These are phyloP conservation scores for Xenoacremonium recifei DNA, from an alignment of 2,329 filamentous ascomycete genomes.

Conservation along the genomic window DNA sequence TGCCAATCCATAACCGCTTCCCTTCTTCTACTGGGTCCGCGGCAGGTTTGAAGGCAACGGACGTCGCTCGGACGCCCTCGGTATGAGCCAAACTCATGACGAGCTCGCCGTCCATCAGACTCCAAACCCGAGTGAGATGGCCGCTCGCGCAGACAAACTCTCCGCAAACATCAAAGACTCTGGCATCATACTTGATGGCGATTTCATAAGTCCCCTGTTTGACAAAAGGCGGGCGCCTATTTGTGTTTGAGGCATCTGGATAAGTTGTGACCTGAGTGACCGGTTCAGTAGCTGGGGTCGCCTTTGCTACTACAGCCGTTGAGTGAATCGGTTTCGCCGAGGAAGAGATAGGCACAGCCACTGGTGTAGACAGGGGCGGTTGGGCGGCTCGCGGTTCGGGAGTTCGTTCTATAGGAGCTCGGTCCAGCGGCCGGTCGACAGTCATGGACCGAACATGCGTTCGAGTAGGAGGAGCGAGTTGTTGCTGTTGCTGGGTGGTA, in stretches of 20 bases:
- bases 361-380: conserved; percentile 13
- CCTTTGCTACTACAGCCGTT: conserved; percentile 7
- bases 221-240: conserved; percentile 76
- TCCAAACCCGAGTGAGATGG: conserved; percentile 86
- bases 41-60: conserved; percentile 83
- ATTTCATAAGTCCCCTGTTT: conserved; percentile 75
- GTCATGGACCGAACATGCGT: conserved; percentile 31
- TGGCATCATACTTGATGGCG: conserved; percentile 79
- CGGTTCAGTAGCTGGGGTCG: conserved; percentile 37
- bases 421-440: conserved; percentile 34
- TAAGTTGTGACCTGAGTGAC: conserved; percentile 61
- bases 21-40: conserved; percentile 78
- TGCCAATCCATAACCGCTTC: conserved; percentile 83
- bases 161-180: conserved; percentile 84
- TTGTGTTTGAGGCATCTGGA: conserved; percentile 81
- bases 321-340: conserved; percentile 7
- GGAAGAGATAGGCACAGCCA: conserved; percentile 8
- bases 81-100: conserved; percentile 79
- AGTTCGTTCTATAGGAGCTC: conserved; percentile 15
- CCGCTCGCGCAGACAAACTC: conserved; percentile 85
- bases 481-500: conserved; percentile 27
- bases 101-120: conserved; percentile 74
- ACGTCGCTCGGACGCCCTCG: conserved; percentile 79
- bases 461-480: conserved; percentile 29
- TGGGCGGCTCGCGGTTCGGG: conserved; percentile 17